Conservation (phyloP, 2,329 filamentous ascomycete species). For the Arthrobotrys sphaeroides region DNA sequence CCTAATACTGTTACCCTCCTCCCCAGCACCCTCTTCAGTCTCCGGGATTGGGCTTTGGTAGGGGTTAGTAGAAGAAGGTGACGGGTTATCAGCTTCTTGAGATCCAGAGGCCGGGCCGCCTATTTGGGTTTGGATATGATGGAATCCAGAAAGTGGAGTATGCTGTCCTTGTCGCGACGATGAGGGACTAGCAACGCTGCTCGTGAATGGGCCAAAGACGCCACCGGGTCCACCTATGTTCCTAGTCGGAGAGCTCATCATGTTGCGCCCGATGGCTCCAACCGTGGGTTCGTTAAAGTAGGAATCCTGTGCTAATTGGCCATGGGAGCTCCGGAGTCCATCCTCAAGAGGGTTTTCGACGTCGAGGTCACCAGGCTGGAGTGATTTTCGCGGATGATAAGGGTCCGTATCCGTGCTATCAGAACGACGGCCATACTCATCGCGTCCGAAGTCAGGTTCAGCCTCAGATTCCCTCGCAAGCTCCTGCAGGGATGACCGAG, state of each 20-base stretch:
- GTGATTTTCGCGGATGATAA: conserved; percentile 73
- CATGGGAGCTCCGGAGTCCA: conserved; percentile 64
- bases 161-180: conserved; percentile 65
- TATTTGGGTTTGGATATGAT: conserved; percentile 66
- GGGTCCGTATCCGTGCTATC: conserved; percentile 77
- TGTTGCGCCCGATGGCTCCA: conserved; percentile 63
- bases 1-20: conserved; percentile 66
- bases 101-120: conserved; percentile 58
- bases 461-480: conserved; percentile 59
- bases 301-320: conserved; percentile 57
- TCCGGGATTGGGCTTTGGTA: conserved; percentile 90
- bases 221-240: conserved; percentile 35
- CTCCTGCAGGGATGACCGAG: conserved; percentile 59
- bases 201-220: conserved; percentile 70
- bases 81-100: conserved; percentile 75
- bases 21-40: conserved; percentile 71
- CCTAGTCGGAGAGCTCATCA: conserved; percentile 62
- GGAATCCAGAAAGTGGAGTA: conserved; percentile 61
- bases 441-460: conserved; percentile 64
- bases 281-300: conserved; percentile 34
- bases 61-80: conserved; percentile 94
- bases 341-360: conserved; percentile 70
- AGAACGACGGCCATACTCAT: conserved; percentile 64
- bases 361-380: conserved; percentile 75
- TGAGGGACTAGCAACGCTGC: conserved; percentile 68